Conservation (phyloP, 2,329 filamentous ascomycete species). For the Arthroderma sp. region DNA sequence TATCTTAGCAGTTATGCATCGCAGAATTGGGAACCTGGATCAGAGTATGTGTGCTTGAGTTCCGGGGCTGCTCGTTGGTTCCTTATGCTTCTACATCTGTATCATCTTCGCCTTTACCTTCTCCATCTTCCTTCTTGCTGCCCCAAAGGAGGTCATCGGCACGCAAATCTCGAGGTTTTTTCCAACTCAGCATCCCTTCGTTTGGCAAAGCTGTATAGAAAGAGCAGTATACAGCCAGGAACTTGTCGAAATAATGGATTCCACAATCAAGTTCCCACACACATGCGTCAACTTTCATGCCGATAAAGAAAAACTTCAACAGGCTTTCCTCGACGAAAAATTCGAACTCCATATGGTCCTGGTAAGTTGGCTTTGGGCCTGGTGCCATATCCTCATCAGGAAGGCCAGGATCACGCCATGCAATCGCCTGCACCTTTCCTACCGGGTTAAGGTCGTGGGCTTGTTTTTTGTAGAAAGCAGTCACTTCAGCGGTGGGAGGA, state of each 20-base stretch:
- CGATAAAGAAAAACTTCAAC: slow-evolving; percentile 47
- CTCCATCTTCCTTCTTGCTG: slow-evolving; percentile 5
- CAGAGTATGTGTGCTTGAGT: not conserved
- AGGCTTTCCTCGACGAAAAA: slow-evolving; percentile 59
- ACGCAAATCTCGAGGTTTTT: slow-evolving; percentile 37
- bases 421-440: slow-evolving; percentile 43
- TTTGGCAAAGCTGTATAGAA: slow-evolving; percentile 58
- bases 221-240: slow-evolving; percentile 45
- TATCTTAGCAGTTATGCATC: too few relatives aligned
- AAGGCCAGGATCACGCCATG: slow-evolving; percentile 37
- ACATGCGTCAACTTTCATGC: slow-evolving; percentile 50
- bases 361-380: slow-evolving; percentile 19
- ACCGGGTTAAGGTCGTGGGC: slow-evolving; percentile 38
- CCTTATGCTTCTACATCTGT: not conserved
- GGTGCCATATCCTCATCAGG: slow-evolving; percentile 28
- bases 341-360: slow-evolving; percentile 22
- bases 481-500: slow-evolving; percentile 33
- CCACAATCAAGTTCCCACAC: slow-evolving; percentile 49
- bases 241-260: slow-evolving; percentile 51
- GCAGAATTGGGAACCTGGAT: too few relatives aligned
- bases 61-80: not conserved
- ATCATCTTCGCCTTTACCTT: slow-evolving; percentile 8
- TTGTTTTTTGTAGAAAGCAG: slow-evolving; percentile 38
- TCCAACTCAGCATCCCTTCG: slow-evolving; percentile 56
- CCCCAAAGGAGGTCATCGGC: slow-evolving; percentile 13